Evolutionary conservation across 148 eudicot species (phyloP).

Genomic region (Camellia japonica): DNA sequence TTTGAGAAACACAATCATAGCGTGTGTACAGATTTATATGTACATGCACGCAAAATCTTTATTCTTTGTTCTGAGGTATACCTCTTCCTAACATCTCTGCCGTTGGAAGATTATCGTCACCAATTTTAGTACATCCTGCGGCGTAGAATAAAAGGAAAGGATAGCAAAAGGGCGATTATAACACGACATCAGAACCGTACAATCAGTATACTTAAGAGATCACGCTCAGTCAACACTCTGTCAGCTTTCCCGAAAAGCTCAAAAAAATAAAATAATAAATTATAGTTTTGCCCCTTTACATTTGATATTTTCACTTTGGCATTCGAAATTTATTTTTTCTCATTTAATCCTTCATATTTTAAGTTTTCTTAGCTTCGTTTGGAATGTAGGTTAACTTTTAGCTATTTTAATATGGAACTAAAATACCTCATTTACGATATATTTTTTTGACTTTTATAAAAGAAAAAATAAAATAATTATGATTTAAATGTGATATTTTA

Average conservation of each 20-base stretch:
- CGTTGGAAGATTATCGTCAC: not conserved
- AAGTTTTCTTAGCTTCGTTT: too few species aligned
- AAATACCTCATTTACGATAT: too few species aligned
- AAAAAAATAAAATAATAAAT: too few species aligned
- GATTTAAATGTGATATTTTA: too few species aligned
- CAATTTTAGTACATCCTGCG: constrained; percentile 2
- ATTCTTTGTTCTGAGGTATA: not conserved
- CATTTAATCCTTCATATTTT: too few species aligned
- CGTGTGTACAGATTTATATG: constrained; percentile 4
- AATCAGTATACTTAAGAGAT: not conserved
- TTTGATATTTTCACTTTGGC: too few species aligned
- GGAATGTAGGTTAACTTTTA: too few species aligned
- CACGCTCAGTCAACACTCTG: constrained; percentile 27
- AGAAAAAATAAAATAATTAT: too few species aligned
- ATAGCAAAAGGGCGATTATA: not conserved
- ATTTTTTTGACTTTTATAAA: too few species aligned
- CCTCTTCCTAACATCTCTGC: not conserved
- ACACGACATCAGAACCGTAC: constrained; percentile 17
- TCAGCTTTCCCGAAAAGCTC: constrained; percentile 33
- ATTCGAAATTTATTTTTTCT: too few species aligned
- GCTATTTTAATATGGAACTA: too few species aligned
- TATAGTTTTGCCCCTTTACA: too few species aligned
- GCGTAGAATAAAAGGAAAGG: constrained; percentile 7
- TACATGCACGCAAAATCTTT: not conserved
- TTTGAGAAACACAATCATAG: constrained; percentile 5